phyloP scores from a whole-genome alignment of 805 yeast genomes.

The Lipomyces japonicus region DNA sequence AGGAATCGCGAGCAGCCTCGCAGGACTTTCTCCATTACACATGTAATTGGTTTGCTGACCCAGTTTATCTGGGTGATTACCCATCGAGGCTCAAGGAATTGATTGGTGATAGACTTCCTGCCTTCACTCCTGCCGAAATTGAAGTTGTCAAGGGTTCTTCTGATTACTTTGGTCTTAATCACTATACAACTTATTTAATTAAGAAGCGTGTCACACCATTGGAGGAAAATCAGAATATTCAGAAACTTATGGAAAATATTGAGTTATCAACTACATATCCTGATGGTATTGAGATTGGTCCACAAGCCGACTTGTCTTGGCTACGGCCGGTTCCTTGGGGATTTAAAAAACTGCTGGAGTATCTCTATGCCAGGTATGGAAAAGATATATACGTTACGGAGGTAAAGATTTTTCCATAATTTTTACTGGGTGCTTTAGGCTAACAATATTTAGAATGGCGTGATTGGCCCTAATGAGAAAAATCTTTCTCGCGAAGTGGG shows the following conservation, averaged over 20 bases:
- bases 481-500: conserved; percentile 34
- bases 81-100: conserved; percentile 34
- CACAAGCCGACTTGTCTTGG: conserved; percentile 35
- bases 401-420: no score
- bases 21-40: conserved; percentile 33
- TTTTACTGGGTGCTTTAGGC: no score
- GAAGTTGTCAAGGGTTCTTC: conserved; percentile 31
- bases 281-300: conserved; percentile 29
- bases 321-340: conserved; percentile 30
- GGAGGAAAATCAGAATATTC: conserved; percentile 36
- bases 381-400: conserved; percentile 38
- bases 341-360: conserved; percentile 33
- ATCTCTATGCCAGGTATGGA: conserved; percentile 33
- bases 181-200: conserved; percentile 8
- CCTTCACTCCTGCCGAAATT: conserved; percentile 35
- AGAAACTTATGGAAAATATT: conserved; percentile 30
- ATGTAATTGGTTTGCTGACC: conserved; percentile 36
- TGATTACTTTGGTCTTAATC: conserved; percentile 35
- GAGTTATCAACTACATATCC: conserved; percentile 33
- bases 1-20: conserved; percentile 35
- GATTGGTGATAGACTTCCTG: conserved; percentile 29
- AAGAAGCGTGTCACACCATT: conserved; percentile 33
- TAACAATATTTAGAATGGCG: no score
- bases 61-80: conserved; percentile 38
- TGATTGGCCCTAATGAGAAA: conserved; percentile 38